These are phyloP conservation scores for Eucalyptus lansdowneana DNA, from an alignment of 345 rosid species.

Conservation along the genomic window DNA sequence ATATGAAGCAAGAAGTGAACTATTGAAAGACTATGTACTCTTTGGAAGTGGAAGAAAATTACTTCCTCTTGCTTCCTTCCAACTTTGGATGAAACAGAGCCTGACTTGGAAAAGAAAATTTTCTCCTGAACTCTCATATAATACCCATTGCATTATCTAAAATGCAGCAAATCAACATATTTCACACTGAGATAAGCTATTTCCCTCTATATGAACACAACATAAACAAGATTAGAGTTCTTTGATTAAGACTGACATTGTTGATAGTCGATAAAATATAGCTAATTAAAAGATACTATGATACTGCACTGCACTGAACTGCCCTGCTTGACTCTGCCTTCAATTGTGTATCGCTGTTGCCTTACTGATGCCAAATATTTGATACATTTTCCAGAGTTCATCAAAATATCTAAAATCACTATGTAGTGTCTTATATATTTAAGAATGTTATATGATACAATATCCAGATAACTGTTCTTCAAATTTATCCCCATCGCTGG, in stretches of 20 bases:
- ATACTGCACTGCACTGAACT: background rate
- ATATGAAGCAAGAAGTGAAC: background rate
- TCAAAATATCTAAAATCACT: background rate
- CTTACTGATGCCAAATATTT: background rate
- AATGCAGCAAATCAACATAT: background rate
- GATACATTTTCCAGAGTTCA: background rate
- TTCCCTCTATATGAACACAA: background rate
- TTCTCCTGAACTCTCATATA: background rate
- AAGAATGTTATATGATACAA: background rate
- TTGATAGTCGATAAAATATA: background rate
- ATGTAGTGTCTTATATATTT: background rate
- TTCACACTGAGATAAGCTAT: background rate
- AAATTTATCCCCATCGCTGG: background rate
- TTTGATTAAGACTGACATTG: background rate
- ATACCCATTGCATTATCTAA: background rate
- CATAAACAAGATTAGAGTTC: background rate
- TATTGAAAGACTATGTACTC: background rate
- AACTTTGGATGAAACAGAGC: background rate
- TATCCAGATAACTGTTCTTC: background rate
- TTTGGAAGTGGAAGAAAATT: background rate
- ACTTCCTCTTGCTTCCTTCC: background rate
- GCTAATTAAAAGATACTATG: background rate
- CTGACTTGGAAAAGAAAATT: background rate
- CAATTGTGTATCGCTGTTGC: background rate
- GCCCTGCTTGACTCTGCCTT: background rate